Evolutionary conservation across 2,329 filamentous ascomycete genomes (phyloP).

Genomic region (Diaporthe citriasiana): DNA sequence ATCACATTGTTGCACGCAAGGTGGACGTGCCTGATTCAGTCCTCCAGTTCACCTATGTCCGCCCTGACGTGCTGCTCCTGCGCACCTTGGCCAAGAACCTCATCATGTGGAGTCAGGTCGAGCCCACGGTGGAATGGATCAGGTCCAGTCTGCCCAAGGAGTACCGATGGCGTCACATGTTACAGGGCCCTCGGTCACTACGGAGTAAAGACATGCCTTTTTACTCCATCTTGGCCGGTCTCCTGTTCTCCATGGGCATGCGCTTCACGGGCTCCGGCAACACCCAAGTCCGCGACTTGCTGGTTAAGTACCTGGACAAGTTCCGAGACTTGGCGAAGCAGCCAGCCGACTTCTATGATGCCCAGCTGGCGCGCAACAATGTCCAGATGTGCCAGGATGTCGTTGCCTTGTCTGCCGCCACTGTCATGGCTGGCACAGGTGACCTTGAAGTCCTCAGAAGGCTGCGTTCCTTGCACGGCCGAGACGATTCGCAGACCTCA

Average conservation of each 20-base stretch:
- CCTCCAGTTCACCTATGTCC: constrained; percentile 94
- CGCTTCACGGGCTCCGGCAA: constrained; percentile 82
- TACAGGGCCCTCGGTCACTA: constrained; percentile 73
- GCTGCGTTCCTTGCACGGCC: constrained; percentile 88
- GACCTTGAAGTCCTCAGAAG: constrained; percentile 89
- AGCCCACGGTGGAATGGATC: constrained; percentile 82
- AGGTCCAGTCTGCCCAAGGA: constrained; percentile 77
- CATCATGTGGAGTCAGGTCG: constrained; percentile 91
- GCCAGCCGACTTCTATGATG: constrained; percentile 76
- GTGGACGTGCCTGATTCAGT: constrained; percentile 92
- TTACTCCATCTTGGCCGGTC: constrained; percentile 90
- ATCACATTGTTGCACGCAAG: constrained; percentile 87
- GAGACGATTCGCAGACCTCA: constrained; percentile 84
- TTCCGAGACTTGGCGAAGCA: constrained; percentile 84
- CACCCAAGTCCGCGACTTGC: constrained; percentile 79
- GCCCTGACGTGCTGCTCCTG: constrained; percentile 91
- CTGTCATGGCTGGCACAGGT: constrained; percentile 96
- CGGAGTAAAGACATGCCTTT: constrained; percentile 90
- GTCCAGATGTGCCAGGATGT: constrained; percentile 93
- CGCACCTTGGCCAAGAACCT: constrained; percentile 90
- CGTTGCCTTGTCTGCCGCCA: constrained; percentile 83
- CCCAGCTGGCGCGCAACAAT: constrained; percentile 84
- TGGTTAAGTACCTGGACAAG: constrained; percentile 87
- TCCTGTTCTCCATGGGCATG: constrained; percentile 85
- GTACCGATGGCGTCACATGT: constrained; percentile 73